These are phyloP conservation scores for Dendrocalamus latiflorus DNA, from an alignment of 202 grass and related monocot species.

Conservation along the genomic window DNA sequence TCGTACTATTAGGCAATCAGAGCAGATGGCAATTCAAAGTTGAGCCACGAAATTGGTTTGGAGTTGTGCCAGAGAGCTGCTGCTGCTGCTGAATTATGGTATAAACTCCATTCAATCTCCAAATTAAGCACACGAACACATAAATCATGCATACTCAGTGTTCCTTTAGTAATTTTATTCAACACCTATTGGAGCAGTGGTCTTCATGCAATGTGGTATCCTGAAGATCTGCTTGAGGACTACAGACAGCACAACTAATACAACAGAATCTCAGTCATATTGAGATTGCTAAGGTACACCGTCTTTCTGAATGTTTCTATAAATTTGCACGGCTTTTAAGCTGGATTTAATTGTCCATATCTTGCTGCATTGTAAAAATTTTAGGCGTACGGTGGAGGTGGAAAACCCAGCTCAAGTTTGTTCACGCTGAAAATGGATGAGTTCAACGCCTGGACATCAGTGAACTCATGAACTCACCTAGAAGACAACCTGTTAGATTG, in stretches of 20 bases:
- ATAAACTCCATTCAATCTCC: background rate
- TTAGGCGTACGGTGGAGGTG: too few species aligned
- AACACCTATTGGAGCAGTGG: conserved; percentile 85
- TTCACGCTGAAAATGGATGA: conserved; percentile 86
- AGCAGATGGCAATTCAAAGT: conserved; percentile 59
- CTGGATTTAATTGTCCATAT: too few species aligned
- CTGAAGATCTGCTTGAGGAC: conserved; percentile 92
- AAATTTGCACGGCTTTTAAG: too few species aligned
- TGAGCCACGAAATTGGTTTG: conserved; percentile 73
- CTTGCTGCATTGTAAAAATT: too few species aligned
- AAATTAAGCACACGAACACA: background rate
- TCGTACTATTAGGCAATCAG: too few species aligned
- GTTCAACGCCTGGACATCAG: conserved; percentile 66
- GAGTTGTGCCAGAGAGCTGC: conserved; percentile 62
- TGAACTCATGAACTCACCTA: conserved; percentile 17
- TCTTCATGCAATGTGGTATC: conserved; percentile 73
- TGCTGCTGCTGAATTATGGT: conserved; percentile 67
- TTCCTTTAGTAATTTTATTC: background rate
- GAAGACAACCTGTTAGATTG: background rate
- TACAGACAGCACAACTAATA: too few species aligned
- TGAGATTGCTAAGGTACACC: too few species aligned
- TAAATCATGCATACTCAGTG: background rate
- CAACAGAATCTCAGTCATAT: too few species aligned
- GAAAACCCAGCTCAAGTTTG: conserved; percentile 87
- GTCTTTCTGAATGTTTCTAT: too few species aligned